Evolutionary conservation across 2,329 filamentous ascomycete genomes (phyloP).

Genomic region (Xylaria sp.): DNA sequence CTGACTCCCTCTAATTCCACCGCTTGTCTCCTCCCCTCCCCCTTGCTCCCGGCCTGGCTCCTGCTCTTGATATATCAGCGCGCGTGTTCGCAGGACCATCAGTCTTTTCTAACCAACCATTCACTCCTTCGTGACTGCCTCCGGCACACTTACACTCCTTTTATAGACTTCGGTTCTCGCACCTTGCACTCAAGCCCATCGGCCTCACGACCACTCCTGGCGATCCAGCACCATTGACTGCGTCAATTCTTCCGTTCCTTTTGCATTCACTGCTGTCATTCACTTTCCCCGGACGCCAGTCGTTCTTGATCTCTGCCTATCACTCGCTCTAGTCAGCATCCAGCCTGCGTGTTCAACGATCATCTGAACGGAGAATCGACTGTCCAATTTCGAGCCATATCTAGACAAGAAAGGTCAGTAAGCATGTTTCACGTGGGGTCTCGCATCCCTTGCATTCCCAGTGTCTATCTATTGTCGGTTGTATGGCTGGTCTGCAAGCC

Average conservation of each 20-base stretch:
- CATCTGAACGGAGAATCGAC: no score
- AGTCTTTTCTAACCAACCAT: conserved; percentile 34
- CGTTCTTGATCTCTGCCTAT: conserved; percentile 31
- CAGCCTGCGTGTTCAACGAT: conserved; percentile 28
- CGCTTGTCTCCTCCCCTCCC: conserved; percentile 23
- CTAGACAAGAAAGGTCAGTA: conserved; percentile 25
- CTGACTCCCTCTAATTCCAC: conserved; percentile 19
- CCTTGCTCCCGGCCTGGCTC: conserved; percentile 30
- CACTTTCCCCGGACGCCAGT: conserved; percentile 39
- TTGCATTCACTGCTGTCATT: conserved; percentile 33
- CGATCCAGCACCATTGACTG: conserved; percentile 33
- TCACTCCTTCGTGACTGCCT: conserved; percentile 38
- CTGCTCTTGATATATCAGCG: conserved; percentile 31
- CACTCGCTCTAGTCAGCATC: conserved; percentile 37
- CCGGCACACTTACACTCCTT: conserved; percentile 40
- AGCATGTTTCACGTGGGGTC: not conserved
- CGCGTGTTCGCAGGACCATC: conserved; percentile 37
- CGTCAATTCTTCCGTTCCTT: conserved; percentile 35
- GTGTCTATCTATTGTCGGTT: not conserved
- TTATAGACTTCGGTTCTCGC: conserved; percentile 33
- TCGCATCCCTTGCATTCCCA: not conserved
- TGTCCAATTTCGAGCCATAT: conserved; percentile 1
- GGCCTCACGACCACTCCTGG: conserved; percentile 26
- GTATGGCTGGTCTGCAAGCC: not conserved
- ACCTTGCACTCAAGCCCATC: conserved; percentile 14